Conservation (phyloP, 331 rosid genomes). For the Acacia concinna region DNA sequence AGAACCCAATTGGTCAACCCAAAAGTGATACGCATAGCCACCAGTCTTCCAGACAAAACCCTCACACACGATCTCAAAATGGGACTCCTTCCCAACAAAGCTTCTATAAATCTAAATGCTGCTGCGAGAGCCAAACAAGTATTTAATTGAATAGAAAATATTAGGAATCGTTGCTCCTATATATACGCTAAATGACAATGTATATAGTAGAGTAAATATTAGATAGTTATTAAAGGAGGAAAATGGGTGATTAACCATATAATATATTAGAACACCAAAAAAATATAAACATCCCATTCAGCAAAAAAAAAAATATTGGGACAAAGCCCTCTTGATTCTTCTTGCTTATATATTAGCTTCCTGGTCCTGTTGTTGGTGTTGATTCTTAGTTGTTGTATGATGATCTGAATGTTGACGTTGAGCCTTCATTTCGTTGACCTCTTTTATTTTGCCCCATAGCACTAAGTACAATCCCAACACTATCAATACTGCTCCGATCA, state of each 20-base stretch:
- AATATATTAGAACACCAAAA: too few relatives aligned
- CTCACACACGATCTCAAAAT: constrained; percentile 50
- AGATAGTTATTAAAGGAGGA: background rate
- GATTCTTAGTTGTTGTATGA: background rate
- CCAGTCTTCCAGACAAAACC: constrained; percentile 72
- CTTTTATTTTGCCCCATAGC: background rate
- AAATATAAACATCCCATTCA: too few relatives aligned
- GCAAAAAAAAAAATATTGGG: too few relatives aligned
- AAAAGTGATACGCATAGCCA: constrained; percentile 79
- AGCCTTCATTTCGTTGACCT: background rate
- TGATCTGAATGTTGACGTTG: background rate
- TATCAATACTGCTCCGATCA: background rate
- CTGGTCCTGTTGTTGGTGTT: background rate
- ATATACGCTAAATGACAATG: too few relatives aligned
- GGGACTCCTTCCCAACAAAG: constrained; percentile 58
- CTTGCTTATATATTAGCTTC: background rate
- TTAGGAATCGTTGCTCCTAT: too few relatives aligned
- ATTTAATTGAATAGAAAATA: too few relatives aligned
- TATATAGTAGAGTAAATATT: too few relatives aligned
- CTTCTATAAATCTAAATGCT: constrained; percentile 62
- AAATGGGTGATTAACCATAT: background rate
- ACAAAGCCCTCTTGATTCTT: background rate
- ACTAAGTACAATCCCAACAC: background rate
- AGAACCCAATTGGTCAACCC: constrained; percentile 53
- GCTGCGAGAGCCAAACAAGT: constrained; percentile 47